Percentiles rank a stretch among this genome's conserved stretches.
These are phyloP conservation scores for Leishmania braziliensis DNA, from an alignment of 208 protist genomes.

Conservation along the genomic window DNA sequence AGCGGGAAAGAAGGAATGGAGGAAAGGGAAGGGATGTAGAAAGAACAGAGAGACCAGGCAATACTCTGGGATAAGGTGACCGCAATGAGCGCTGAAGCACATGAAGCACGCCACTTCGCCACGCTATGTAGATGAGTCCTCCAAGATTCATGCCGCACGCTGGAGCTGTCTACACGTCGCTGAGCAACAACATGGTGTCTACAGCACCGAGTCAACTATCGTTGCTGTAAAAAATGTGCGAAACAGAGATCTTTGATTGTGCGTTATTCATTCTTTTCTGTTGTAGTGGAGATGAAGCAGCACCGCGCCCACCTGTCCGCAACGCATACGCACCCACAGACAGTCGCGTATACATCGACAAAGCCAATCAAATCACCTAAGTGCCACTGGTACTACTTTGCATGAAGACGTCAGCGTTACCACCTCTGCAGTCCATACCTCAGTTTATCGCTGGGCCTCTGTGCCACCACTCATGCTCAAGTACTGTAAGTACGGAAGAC, in stretches of 20 bases:
- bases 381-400: not conserved
- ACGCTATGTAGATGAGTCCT: not conserved
- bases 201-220: not conserved
- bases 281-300: not conserved
- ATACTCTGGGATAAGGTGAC: not conserved
- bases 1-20: not conserved
- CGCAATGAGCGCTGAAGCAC: not conserved
- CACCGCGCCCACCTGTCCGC: not conserved
- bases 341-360: not conserved
- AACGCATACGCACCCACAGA: not conserved
- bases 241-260: not conserved
- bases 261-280: not conserved
- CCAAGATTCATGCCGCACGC: not conserved
- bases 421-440: not conserved
- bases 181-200: not conserved
- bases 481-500: conserved; percentile 2
- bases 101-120: not conserved
- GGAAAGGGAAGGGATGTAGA: not conserved
- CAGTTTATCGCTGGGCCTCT: conserved; percentile 6
- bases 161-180: not conserved
- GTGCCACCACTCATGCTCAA: conserved; percentile 12
- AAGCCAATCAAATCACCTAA: not conserved
- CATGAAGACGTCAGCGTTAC: not conserved
- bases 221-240: not conserved
- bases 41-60: not conserved